Base-by-base conservation (phyloP, 139 green algal species). In the Chlamydomonas incerta region DNA sequence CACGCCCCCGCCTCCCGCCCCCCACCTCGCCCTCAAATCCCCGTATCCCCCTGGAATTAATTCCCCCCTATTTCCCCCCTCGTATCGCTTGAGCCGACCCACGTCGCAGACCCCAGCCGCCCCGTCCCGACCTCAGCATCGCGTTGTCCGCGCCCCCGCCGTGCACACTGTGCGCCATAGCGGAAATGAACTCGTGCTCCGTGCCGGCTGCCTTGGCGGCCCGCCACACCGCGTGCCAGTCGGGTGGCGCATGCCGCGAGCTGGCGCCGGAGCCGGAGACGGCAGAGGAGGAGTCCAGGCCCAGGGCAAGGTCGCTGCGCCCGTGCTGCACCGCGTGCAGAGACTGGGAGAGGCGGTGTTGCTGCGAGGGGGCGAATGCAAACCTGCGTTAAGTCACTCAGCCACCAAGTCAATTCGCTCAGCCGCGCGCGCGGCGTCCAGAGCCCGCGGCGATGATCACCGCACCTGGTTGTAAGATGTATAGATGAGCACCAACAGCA, bases 191-290 rank as follows among this genome's bases (percentile, higher is more conserved):
- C 8, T 75, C 65, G 14, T 33, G 31, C 31, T 75, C 66, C 0
- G 0, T 68, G 31, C 24, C 31, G 0, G 47, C 60, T 3, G 79
- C 65, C 66, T n/a, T 37, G 0, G 79, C 65, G 8, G 79, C 79
- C 15, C 21, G 4, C 65, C 66, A 85, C 1, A 85, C 79, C 3
- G 79, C 79, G 28, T 75, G 47, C 79, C 79, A 85, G 46, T 85
- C 21, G 0, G 63, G 14, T 2, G 63, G 18, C 24, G 62, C 26
- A 50, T 50, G 26, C 34, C 63, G 13, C 10, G 63, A 10, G 4
- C 29, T 37, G 63, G 2, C 5, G n/a, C 0, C 1, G 3, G 13
- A 21, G 3, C 41, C 8, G 9, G n/a, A 20, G 5, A 17, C 13
- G 26, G 29, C 21, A 0, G 17, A 20, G 63, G 63, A 21, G 5